Conservation (phyloP, 2,329 filamentous ascomycete genomes). For the Fusarium sterilihyphosum region DNA sequence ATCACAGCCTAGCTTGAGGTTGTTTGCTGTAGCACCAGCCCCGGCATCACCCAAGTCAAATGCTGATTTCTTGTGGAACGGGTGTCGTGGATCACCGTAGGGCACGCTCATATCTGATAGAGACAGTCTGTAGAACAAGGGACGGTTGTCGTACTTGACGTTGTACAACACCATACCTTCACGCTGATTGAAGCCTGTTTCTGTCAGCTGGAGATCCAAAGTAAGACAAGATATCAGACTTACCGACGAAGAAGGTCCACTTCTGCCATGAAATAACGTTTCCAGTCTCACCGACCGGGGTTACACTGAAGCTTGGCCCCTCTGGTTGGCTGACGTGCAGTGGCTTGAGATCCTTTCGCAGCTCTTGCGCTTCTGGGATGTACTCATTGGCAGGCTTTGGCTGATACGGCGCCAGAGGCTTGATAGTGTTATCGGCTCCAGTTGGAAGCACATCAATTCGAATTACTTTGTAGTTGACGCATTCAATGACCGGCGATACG, state of each 20-base stretch:
- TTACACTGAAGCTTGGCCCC: conserved; percentile 71
- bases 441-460: conserved; percentile 25
- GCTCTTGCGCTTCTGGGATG: conserved; percentile 60
- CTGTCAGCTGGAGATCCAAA: not conserved
- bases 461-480: conserved; percentile 20
- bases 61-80: conserved; percentile 75
- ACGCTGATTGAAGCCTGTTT: conserved; percentile 68
- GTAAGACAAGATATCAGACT: fast-evolving
- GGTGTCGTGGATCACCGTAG: conserved; percentile 72
- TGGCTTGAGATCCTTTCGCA: conserved; percentile 70
- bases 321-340: conserved; percentile 78
- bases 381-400: conserved; percentile 51
- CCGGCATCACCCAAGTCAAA: conserved; percentile 79
- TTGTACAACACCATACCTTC: conserved; percentile 79
- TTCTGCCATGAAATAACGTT: conserved; percentile 69
- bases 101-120: conserved; percentile 77
- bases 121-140: conserved; percentile 73
- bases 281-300: conserved; percentile 45
- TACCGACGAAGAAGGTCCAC: conserved; percentile 72
- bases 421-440: conserved; percentile 7
- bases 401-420: conserved; percentile 1
- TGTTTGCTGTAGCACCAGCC: conserved; percentile 73
- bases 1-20: conserved; percentile 74
- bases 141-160: conserved; percentile 71
- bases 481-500: conserved; percentile 29